phyloP scores from a whole-genome alignment of 169 alveolate species.

The Babesia bovis region DNA sequence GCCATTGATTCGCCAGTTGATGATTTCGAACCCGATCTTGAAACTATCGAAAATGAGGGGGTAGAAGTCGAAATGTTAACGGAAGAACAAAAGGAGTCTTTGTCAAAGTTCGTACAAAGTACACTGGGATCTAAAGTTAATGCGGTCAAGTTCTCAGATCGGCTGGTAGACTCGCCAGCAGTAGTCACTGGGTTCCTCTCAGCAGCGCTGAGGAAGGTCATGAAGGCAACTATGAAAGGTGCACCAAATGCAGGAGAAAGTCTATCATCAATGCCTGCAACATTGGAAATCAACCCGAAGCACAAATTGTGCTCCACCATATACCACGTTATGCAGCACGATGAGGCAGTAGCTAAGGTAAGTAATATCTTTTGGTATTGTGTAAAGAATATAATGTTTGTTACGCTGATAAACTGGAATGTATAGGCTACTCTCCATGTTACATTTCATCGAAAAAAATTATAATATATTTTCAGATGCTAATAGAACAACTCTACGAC shows the following conservation, averaged over 20 bases:
- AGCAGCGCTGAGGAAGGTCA: conserved; percentile 80
- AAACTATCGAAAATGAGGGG: conserved; percentile 28
- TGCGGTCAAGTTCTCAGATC: conserved; percentile 85
- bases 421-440: no score
- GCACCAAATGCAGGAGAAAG: conserved; percentile 70
- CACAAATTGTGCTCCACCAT: conserved; percentile 73
- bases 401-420: no score
- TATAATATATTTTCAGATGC: conserved; percentile 14
- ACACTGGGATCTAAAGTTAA: conserved; percentile 76
- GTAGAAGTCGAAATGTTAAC: conserved; percentile 39
- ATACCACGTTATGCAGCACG: conserved; percentile 69
- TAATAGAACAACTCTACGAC: conserved; percentile 82
- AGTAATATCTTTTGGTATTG: no score
- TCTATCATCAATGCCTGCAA: conserved; percentile 75
- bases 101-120: conserved; percentile 59
- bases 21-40: conserved; percentile 64
- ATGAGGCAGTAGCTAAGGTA: conserved; percentile 78
- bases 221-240: conserved; percentile 81
- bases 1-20: conserved; percentile 73
- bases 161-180: conserved; percentile 87
- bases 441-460: not conserved
- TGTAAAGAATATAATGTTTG: not conserved
- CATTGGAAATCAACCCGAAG: conserved; percentile 83
- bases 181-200: conserved; percentile 86
- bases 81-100: conserved; percentile 58